Evolutionary conservation across 352 stramenopile species (phyloP), one percentile per base, ranked within the genome.

Genomic region (Globisporangium echinulatum): DNA sequence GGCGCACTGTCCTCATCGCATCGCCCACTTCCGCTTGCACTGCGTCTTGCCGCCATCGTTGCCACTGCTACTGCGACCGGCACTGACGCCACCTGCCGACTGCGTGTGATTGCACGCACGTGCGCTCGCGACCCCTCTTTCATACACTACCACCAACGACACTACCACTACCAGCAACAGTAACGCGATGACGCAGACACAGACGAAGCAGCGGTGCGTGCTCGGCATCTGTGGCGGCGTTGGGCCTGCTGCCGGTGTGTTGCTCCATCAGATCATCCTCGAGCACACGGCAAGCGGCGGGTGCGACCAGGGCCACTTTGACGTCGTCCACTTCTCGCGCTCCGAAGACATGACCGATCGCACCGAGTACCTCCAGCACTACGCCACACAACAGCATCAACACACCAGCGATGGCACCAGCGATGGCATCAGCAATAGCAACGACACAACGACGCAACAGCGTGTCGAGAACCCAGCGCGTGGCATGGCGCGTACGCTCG

Each of bases 261-360:
- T 90, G 59, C 68, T 92, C 57, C 82, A 92, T 49, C 77, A 90
- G 56, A 71, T 81, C 55, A 84, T 92, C 54, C 67, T 92, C 25
- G 61, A 88, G 54, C 71, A 92, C 61, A 92, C 82, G 5, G 70
- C 83, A 55, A 87, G 71, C 56, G 67, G 72, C 50, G 82, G 82
- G 48, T 59, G 69, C 43, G 82, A 92, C 62, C 75, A 88, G 50
- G 75, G 82, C 7, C 79, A 90, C 48, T 66, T 92, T 49, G 75
- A 76, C 44, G 76, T 92, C 46, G 76, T 66, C 60, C 82, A 92
- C 65, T 77, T 92, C 37, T 92, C 82, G 25, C 79, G 82, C 39
- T 88, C 79, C 49, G 70, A 87, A 33, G 79, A 92, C 56, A 87
- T 92, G 70, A 86, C 82, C 19, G 82, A 89, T 56, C 77, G 82